Conservation (phyloP, 2,329 filamentous ascomycete genomes). For the Ophioceras dolichostomum region DNA sequence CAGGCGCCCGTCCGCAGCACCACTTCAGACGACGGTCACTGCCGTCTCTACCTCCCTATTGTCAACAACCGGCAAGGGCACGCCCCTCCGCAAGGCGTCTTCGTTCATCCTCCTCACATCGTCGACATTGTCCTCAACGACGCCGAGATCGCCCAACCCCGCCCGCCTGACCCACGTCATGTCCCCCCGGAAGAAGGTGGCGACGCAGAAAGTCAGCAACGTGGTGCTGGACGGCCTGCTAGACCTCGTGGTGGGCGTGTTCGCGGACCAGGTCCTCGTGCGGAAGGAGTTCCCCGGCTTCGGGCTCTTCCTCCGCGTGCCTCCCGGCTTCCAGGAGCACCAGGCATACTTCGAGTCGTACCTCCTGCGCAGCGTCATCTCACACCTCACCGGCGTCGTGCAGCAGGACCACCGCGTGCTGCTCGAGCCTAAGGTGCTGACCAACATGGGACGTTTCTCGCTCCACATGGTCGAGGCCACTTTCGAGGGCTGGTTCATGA, state of each 20-base stretch:
- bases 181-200: slow-evolving; percentile 41
- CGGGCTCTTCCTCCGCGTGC: slow-evolving; percentile 73
- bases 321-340: slow-evolving; percentile 86
- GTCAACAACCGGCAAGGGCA: too few relatives aligned
- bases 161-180: slow-evolving; percentile 52
- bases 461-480: slow-evolving; percentile 78
- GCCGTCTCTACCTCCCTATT: slow-evolving; percentile 14
- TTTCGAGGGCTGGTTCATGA: slow-evolving; percentile 93
- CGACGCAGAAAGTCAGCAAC: slow-evolving; percentile 45
- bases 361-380: slow-evolving; percentile 62
- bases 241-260: slow-evolving; percentile 67
- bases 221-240: slow-evolving; percentile 64
- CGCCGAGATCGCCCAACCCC: slow-evolving; percentile 42
- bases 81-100: slow-evolving; percentile 64
- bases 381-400: slow-evolving; percentile 56
- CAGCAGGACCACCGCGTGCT: slow-evolving; percentile 61
- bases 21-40: slow-evolving; percentile 24
- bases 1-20: slow-evolving; percentile 23
- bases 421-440: slow-evolving; percentile 70
- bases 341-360: slow-evolving; percentile 94
- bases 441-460: slow-evolving; percentile 73
- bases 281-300: slow-evolving; percentile 89
- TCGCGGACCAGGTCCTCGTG: slow-evolving; percentile 72
- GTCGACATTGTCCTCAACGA: slow-evolving; percentile 44
- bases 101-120: slow-evolving; percentile 84